Base-by-base conservation (phyloP, 768 basidiomycete genomes). In the Fomitopsis serialis region DNA sequence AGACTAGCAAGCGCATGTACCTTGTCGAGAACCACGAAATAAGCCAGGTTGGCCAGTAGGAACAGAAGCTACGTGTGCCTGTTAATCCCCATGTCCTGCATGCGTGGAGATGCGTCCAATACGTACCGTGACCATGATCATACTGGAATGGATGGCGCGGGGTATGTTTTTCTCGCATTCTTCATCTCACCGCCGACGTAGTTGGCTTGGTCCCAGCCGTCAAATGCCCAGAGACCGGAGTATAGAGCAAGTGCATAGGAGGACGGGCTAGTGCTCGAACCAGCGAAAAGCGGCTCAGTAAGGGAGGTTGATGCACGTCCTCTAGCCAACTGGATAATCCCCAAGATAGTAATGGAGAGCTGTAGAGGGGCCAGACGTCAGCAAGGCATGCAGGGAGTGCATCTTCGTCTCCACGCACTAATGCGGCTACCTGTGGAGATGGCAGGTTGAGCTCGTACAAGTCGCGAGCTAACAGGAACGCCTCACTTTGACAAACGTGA, bases 181-280 rank as follows among this genome's bases (percentile, higher is more conserved):
- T 76, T 72, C 72, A 98, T 89, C 68, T 93, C 93, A 25, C 90
- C 95, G 13, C 88, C 90, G 15, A 98, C 90, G 58, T 88, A 96
- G 65, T 92, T 94, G 25, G 81, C 86, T 69, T 90, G 88, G 63
- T 95, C 95, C 94, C 94, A 99, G 0, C 96, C 96, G 67, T 94
- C 94, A 59, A 92, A 94, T 1, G 94, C 94, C 92, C 89, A 98
- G 3, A 98, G 72, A 2, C 93, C 92, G 11, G 93, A 96, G 68
- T 97, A 99, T 6, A 98, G 74, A 0, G 95, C 96, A n/a, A 98
- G 74, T 6, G 95, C 91, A 71, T 92, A 98, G 2, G 83, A 76
- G 1, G 91, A 89, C 0, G 92, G 89, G 56, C 89, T 89, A 17
- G 70, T 78, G 52, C 85, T 89, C 17, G 91, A 87, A 8, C 78